Evolutionary conservation across 2,329 filamentous ascomycete genomes (phyloP).

Genomic region (Penicillium sp.): DNA sequence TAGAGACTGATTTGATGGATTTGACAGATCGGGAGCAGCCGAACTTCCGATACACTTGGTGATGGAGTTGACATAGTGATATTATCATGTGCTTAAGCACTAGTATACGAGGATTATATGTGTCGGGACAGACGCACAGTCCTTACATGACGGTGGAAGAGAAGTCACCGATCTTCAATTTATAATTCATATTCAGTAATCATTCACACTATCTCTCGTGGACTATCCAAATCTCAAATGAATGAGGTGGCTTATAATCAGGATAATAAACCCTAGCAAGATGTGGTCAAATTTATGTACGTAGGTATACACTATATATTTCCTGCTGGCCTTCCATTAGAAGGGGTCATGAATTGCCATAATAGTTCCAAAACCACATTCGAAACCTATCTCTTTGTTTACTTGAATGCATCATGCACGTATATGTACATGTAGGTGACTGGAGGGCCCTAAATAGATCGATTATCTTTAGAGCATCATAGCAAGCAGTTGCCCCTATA

Average conservation of each 20-base stretch:
- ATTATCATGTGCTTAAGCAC: not conserved
- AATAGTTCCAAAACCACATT: not conserved
- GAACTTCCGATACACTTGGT: not conserved
- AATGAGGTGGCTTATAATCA: not conserved
- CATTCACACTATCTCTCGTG: too few relatives aligned
- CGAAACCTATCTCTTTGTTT: not conserved
- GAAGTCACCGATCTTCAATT: not conserved
- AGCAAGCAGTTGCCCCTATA: not conserved
- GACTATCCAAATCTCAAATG: not conserved
- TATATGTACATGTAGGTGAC: too few relatives aligned
- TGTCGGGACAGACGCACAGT: not conserved
- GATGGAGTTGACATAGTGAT: not conserved
- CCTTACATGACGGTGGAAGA: not conserved
- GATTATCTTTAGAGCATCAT: not conserved
- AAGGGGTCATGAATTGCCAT: not conserved
- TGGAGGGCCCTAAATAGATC: not conserved
- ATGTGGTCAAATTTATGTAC: not conserved
- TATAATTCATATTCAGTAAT: not conserved
- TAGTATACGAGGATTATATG: not conserved
- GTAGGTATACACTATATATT: not conserved
- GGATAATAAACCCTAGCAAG: not conserved
- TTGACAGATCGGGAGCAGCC: not conserved
- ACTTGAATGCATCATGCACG: not conserved
- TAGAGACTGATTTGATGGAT: not conserved
- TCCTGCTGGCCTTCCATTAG: not conserved